Conservation (phyloP, 768 basidiomycete genomes). For the Gyrodon lividus region DNA sequence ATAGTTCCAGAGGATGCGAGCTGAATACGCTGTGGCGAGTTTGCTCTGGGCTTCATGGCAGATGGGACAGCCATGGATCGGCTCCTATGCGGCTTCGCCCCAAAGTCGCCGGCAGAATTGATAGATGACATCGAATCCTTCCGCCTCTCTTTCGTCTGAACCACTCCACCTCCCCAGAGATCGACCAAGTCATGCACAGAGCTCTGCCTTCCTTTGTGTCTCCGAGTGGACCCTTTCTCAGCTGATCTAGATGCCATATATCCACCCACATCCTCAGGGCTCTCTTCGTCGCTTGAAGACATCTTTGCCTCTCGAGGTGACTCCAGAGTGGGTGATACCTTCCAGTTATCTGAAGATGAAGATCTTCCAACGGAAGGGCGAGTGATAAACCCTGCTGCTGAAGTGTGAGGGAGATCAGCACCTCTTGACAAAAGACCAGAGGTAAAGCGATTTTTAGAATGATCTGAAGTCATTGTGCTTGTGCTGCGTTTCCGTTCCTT, state of each 20-base stretch:
- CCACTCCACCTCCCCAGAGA: conserved; percentile 63
- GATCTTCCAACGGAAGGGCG: conserved; percentile 13
- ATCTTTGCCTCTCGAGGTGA: conserved; percentile 28
- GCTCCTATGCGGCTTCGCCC: conserved; percentile 18
- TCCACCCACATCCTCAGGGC: conserved; percentile 47
- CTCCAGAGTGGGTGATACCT: conserved; percentile 33
- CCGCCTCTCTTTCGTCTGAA: conserved; percentile 44
- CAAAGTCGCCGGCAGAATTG: conserved; percentile 14
- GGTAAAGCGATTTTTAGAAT: conserved; percentile 8
- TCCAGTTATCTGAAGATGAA: conserved; percentile 50
- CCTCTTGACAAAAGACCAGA: conserved; percentile 5
- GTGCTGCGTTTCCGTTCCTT: conserved; percentile 31
- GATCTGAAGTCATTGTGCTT: conserved; percentile 6
- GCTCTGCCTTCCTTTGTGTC: conserved; percentile 58
- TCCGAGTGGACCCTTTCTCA: conserved; percentile 28
- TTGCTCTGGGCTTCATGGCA: conserved; percentile 18
- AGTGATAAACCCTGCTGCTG: neutral
- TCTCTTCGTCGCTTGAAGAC: conserved; percentile 58
- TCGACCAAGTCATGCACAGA: conserved; percentile 85
- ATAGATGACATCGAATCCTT: conserved; percentile 22
- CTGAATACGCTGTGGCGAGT: conserved; percentile 27
- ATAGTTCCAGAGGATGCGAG: conserved; percentile 13
- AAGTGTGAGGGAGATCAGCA: conserved; percentile 12
- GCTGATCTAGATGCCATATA: conserved; percentile 21
- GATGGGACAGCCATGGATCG: conserved; percentile 19